Base-by-base conservation (phyloP, 371 early-diverging fungal species). In the Apophysomyces elegans region DNA sequence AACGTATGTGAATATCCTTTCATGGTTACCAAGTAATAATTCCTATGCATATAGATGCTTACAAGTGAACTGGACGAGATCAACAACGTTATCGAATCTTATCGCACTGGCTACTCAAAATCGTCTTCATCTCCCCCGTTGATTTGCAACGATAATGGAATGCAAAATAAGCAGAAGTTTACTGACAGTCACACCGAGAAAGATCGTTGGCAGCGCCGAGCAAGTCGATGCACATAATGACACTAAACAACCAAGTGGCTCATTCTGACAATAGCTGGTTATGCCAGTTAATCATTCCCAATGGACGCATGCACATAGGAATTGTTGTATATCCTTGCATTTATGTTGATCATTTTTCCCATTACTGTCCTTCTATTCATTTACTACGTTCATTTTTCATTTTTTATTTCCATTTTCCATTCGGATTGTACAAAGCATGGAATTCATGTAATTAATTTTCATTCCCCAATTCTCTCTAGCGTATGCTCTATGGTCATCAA, bases 21-120 rank as follows among this genome's bases (percentile, higher is more conserved):
- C 14, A 14, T 35, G 7, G 36, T 16, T 14, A 47, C 3, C 35
- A n/a, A 13, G n/a, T 45, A 45, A 56, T 54, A 56, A 36, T 37
- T n/a, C n/a, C 6, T 14, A n/a, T 44, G 12, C 16, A 70, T 44
- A 16, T n/a, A 64, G 69, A 57, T 45, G 50, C 62, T 72, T 38
- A 72, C 68, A 26, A 59, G 45, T n/a, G 70, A 70, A 16, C 35
- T 74, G n/a, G 74, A 74, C 13, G 68, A 67, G 11, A 71, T 71
- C 41, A 61, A 47, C 7, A 65, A 12, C 38, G 57, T 59, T 5
- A 12, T 71, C 4, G 67, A 58, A 12, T 57, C 37, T 26, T 67
- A 62, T 41, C 66, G 67, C 50, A 58, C n/a, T 37, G 45, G 14
- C 39, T 44, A 46, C 14, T 12, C 37, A 41, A 54, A 14, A 39